A percentile compares a stretch with the other conserved stretches of the same genome.
Evolutionary conservation across 805 yeast species (phyloP).

Genomic region (Jamesozyma lodderae): DNA sequence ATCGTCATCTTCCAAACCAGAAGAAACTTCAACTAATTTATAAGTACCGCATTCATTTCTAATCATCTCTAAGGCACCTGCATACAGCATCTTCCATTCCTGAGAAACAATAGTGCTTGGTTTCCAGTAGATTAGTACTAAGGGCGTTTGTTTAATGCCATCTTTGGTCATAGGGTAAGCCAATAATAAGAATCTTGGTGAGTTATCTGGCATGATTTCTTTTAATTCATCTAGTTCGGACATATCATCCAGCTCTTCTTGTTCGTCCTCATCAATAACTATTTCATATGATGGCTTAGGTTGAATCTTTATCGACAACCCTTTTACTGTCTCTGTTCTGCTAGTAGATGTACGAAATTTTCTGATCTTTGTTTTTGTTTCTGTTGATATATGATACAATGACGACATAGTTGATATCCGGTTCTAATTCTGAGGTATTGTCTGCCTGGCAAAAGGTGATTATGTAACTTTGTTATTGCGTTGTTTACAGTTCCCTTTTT

Average conservation of each 20-base stretch:
- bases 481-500: too few species aligned
- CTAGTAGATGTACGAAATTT: constrained; percentile 71
- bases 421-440: too few species aligned
- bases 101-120: constrained; percentile 76
- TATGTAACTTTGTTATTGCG: neutral
- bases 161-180: constrained; percentile 71
- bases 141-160: constrained; percentile 65
- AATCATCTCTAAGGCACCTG: constrained; percentile 78
- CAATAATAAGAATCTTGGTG: constrained; percentile 66
- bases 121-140: constrained; percentile 76
- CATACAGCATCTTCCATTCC: constrained; percentile 77
- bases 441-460: too few species aligned
- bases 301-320: constrained; percentile 37
- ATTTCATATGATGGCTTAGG: constrained; percentile 29
- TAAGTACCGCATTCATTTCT: constrained; percentile 74
- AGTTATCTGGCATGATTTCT: constrained; percentile 73
- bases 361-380: constrained; percentile 48
- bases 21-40: constrained; percentile 29
- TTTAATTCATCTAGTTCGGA: constrained; percentile 45
- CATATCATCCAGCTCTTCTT: constrained; percentile 45
- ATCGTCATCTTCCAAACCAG: constrained; percentile 28
- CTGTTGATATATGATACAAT: constrained; percentile 54
- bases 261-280: constrained; percentile 32
- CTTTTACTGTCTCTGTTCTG: constrained; percentile 51
- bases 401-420: constrained; percentile 32